These are phyloP conservation scores for Brassica juncea DNA, from an alignment of 345 rosid species.

Conservation along the genomic window DNA sequence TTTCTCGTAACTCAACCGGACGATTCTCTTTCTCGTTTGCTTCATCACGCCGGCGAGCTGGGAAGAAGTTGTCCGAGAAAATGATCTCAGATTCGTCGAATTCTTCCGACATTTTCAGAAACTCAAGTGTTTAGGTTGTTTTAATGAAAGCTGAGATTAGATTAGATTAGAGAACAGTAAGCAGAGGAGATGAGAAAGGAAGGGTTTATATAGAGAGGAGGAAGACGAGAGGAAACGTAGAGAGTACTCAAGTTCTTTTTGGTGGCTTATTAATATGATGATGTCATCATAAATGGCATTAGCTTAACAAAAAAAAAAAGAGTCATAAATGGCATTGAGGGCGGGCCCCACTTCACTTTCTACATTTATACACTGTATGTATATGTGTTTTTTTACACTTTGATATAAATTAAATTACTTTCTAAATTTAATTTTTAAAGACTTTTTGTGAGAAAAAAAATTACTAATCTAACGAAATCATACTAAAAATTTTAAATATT, in stretches of 20 bases:
- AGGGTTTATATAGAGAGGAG: conserved; percentile 33
- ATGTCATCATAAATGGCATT: conserved; percentile 41
- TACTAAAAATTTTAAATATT: too few species aligned
- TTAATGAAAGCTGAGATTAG: background rate
- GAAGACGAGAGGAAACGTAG: conserved; percentile 36
- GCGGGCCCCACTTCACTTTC: conserved; percentile 32
- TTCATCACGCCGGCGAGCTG: background rate
- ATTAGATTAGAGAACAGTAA: conserved; percentile 24
- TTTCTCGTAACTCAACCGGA: conserved; percentile 24
- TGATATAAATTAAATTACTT: too few species aligned
- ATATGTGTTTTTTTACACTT: conserved; percentile 9
- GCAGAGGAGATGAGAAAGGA: conserved; percentile 1
- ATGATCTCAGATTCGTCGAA: conserved; percentile 58
- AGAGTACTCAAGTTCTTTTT: conserved; percentile 31
- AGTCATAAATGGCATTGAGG: conserved; percentile 30
- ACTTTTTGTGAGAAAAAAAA: too few species aligned
- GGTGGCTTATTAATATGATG: conserved; percentile 37
- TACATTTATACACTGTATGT: conserved; percentile 7
- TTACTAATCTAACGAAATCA: too few species aligned
- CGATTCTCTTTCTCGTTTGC: conserved; percentile 28
- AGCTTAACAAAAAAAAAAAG: too few species aligned
- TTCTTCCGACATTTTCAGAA: conserved; percentile 44
- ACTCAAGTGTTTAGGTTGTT: background rate
- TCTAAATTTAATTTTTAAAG: too few species aligned
- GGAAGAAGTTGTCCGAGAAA: conserved; percentile 40